A percentile compares a stretch with the other conserved stretches of the same genome.
phyloP scores from a whole-genome alignment of 1,284 basidiomycete genomes.

The Cryptococcus floricola region DNA sequence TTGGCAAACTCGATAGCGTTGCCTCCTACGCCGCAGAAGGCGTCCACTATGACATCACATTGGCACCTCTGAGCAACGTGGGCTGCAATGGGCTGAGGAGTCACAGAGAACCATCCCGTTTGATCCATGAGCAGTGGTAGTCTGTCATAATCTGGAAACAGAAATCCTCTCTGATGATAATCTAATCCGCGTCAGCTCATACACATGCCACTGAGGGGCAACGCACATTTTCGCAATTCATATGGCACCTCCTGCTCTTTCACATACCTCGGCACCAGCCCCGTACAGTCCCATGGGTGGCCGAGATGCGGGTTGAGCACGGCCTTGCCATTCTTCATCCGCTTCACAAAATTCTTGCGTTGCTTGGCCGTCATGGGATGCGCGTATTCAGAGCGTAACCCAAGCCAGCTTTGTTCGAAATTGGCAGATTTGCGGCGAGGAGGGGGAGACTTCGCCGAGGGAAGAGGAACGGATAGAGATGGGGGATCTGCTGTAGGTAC shows the following conservation, averaged over 20 bases:
- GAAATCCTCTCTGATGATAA: slow-evolving; percentile 74
- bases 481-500: background rate
- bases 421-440: background rate
- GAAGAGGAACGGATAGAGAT: background rate
- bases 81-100: slow-evolving; percentile 83
- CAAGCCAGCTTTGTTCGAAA: background rate
- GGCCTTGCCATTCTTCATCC: slow-evolving; percentile 11
- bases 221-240: slow-evolving; percentile 75
- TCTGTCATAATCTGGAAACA: slow-evolving; percentile 75
- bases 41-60: slow-evolving; percentile 67
- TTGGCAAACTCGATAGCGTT: slow-evolving; percentile 96
- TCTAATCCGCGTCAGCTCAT: slow-evolving; percentile 54
- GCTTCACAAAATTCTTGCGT: slow-evolving; percentile 1
- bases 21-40: slow-evolving; percentile 96
- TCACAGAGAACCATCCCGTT: slow-evolving; percentile 96
- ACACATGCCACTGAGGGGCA: background rate
- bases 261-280: slow-evolving; percentile 66
- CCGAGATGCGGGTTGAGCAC: slow-evolving; percentile 14
- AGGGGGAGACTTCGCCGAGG: background rate
- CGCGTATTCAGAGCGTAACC: background rate
- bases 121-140: slow-evolving; percentile 51
- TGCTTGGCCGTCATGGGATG: slow-evolving; percentile 2
- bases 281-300: slow-evolving; percentile 59
- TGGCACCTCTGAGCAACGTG: slow-evolving; percentile 90
- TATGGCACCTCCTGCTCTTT: slow-evolving; percentile 64